phyloP scores from a whole-genome alignment of 129 eudicot genomes.

The Saposhnikovia divaricata region DNA sequence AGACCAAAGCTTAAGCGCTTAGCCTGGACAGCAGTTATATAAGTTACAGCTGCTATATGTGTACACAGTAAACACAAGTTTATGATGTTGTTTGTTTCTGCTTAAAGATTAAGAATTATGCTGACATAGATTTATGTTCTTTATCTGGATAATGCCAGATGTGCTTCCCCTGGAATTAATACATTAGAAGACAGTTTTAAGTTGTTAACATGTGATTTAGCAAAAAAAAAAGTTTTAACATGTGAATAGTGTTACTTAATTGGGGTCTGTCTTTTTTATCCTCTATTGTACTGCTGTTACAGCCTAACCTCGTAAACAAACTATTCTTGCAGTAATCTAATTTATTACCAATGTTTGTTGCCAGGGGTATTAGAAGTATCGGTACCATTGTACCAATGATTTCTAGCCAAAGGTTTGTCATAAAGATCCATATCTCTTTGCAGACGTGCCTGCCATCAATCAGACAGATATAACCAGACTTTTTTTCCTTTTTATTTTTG shows the following conservation, averaged over 20 bases:
- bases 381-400: neutral
- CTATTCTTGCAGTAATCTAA: neutral
- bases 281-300: neutral
- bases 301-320: neutral
- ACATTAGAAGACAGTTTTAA: constrained; percentile 13
- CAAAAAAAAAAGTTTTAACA: no score
- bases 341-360: neutral
- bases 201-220: constrained; percentile 9
- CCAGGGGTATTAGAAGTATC: neutral
- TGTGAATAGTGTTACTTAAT: constrained; percentile 11
- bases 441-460: neutral
- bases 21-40: constrained; percentile 3
- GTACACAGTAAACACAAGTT: neutral
- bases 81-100: constrained; percentile 8
- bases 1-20: constrained; percentile 22
- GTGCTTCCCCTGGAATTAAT: neutral
- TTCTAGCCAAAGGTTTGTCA: neutral
- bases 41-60: neutral
- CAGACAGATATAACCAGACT: neutral
- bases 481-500: no score
- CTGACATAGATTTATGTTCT: constrained; percentile 8
- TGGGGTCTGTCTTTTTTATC: neutral
- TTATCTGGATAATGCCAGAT: neutral
- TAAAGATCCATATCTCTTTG: neutral
- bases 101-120: neutral